phyloP scores from a whole-genome alignment of 78 protist species.

The Pelomyxa schiedti region DNA sequence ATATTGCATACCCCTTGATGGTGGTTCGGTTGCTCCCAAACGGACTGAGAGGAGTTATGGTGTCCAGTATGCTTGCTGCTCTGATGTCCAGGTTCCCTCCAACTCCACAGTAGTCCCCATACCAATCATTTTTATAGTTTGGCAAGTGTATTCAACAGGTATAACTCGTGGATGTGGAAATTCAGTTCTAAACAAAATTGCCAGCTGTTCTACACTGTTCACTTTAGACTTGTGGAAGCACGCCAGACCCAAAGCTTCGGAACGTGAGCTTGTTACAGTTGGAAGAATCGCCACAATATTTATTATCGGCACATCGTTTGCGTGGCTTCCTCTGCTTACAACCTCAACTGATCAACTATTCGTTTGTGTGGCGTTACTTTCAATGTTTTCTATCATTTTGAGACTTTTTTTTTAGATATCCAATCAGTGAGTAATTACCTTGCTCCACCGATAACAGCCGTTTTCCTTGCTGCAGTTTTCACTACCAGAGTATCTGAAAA shows the following conservation, averaged over 20 bases:
- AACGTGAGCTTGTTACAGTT: background rate
- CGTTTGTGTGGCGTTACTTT: background rate
- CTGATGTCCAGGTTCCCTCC: conserved; percentile 3
- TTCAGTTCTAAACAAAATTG: too few relatives aligned
- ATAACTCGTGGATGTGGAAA: too few relatives aligned
- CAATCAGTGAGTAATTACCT: background rate
- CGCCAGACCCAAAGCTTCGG: background rate
- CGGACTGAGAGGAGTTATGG: background rate
- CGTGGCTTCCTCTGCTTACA: background rate
- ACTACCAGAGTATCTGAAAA: background rate
- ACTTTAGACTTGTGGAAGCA: background rate
- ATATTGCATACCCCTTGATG: background rate
- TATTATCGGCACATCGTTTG: background rate
- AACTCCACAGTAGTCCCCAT: too few relatives aligned
- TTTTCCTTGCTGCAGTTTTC: background rate
- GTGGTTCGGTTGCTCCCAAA: background rate
- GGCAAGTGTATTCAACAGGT: conserved; percentile 4
- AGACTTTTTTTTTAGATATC: background rate
- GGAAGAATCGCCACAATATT: background rate
- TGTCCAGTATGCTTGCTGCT: conserved; percentile 2
- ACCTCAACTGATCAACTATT: background rate
- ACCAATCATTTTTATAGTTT: too few relatives aligned
- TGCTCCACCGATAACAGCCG: conserved; percentile 1
- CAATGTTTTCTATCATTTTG: too few relatives aligned
- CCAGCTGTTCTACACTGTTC: background rate